Base-by-base conservation (phyloP, 2,329 filamentous ascomycete genomes). In the Aspergillus sojae region DNA sequence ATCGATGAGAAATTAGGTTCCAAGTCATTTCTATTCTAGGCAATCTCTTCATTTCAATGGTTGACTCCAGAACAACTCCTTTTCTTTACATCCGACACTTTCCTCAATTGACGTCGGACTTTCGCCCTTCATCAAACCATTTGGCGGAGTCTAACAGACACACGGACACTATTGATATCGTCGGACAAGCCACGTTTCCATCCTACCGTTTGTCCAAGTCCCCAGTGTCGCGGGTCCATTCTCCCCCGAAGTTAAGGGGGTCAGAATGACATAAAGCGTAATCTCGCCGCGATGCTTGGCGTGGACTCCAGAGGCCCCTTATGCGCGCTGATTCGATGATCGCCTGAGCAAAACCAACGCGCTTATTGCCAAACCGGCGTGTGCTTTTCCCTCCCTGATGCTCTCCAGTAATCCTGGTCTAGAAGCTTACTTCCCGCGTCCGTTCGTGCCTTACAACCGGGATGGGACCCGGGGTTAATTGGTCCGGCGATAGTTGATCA, bases 271-370 rank as follows among this genome's bases (percentile, higher is more conserved):
- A 70, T 64, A 68, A 69, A 56, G 34, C 57, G 28, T 60, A 52
- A 61, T 62, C 60, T 67, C 61, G 64, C 60, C 64, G 61, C 55
- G 62, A 60, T 60, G 61, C 71, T 71, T 71, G 69, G 72, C 71
- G 63, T 62, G 60, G 63, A 70, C 67, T 65, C 64, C 57, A 69
- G 62, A 67, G 64, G 54, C 62, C 65, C 60, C 65, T 56, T 61
- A 70, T 68, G 67, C 70, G 65, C 68, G 65, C 50, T 74, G 68
- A 75, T 72, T 74, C 67, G 71, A 66, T 65, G 62, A 70, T 72
- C 67, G 68, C 65, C 66, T 66, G 53, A 62, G 52, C 34, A 67
- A 67, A 63, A 57, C 62, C 63, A 64, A 67, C 67, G 65, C 69
- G 64, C 69, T 67, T 70, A 68, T 68, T 74, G 69, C 63, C 63